Evolutionary conservation across 495 filamentous ascomycete species (phyloP).

Genomic region (Podospora fimiseda): DNA sequence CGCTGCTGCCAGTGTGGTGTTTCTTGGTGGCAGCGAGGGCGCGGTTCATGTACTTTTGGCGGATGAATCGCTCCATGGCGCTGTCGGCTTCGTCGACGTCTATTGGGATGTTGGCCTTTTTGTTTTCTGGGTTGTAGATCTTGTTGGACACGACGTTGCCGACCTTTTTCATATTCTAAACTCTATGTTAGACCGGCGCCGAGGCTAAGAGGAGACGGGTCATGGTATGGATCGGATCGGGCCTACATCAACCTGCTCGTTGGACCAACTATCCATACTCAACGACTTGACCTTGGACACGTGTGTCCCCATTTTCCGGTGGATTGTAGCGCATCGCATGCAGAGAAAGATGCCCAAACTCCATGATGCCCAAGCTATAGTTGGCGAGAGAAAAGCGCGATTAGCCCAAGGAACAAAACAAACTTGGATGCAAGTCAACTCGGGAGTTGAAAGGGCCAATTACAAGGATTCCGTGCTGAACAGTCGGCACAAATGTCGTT

Average conservation of each 20-base stretch:
- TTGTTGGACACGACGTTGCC: conserved; percentile 83
- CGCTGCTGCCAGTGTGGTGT: conserved; percentile 40
- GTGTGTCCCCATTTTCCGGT: conserved; percentile 95
- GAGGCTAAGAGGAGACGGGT: background rate
- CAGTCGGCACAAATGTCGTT: conserved; percentile 97
- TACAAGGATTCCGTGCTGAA: conserved; percentile 85
- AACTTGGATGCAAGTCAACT: background rate
- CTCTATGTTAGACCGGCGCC: conserved; percentile 17
- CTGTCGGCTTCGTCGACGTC: conserved; percentile 88
- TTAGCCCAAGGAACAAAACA: conserved; percentile 11
- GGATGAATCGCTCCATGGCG: conserved; percentile 88
- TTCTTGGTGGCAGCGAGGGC: conserved; percentile 28
- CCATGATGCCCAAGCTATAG: conserved; percentile 98
- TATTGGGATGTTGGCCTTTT: conserved; percentile 72
- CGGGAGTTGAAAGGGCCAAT: conserved; percentile 25
- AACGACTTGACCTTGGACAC: conserved; percentile 97
- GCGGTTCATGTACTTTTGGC: conserved; percentile 77
- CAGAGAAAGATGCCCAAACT: conserved; percentile 94
- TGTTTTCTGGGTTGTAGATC: conserved; percentile 77
- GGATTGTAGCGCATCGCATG: conserved; percentile 92
- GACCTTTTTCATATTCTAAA: conserved; percentile 82
- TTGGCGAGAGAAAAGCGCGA: conserved; percentile 10
- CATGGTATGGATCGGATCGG: conserved; percentile 1
- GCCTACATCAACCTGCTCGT: conserved; percentile 89
- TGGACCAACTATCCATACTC: conserved; percentile 94